Evolutionary conservation across 495 filamentous ascomycete genomes (phyloP).

Genomic region (Cryomyces minteri): DNA sequence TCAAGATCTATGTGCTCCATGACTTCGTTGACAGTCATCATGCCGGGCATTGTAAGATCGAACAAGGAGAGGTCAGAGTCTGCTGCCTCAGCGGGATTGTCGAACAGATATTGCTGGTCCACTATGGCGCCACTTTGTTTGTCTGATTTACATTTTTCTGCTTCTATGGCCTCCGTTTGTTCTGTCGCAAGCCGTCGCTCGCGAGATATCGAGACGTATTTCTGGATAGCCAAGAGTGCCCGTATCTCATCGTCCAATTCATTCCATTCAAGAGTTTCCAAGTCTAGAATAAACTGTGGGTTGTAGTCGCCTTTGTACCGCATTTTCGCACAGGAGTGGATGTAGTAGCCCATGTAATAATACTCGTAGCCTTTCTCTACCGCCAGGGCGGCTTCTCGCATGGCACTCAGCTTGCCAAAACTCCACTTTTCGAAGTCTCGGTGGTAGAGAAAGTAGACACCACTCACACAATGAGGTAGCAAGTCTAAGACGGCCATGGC

Average conservation of each 20-base stretch:
- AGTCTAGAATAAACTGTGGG: conserved; percentile 72
- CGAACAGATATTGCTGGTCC: conserved; percentile 13
- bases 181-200: conserved; percentile 17
- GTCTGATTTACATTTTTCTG: neutral
- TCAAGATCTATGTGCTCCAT: conserved; percentile 39
- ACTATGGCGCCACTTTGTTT: conserved; percentile 3
- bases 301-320: conserved; percentile 77
- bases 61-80: conserved; percentile 37
- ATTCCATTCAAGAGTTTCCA: conserved; percentile 58
- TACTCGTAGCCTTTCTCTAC: conserved; percentile 54
- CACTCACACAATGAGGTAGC: conserved; percentile 72
- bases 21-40: conserved; percentile 46
- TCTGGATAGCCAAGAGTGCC: conserved; percentile 39
- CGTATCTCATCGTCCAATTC: conserved; percentile 49
- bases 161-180: neutral
- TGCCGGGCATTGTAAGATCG: conserved; percentile 54
- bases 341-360: conserved; percentile 68
- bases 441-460: conserved; percentile 87
- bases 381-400: conserved; percentile 68
- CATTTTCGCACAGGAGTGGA: conserved; percentile 60
- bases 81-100: conserved; percentile 12
- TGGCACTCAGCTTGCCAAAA: conserved; percentile 75
- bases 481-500: conserved; percentile 82
- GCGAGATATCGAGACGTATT: conserved; percentile 50
- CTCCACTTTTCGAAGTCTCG: conserved; percentile 59